Percentiles rank a stretch among this genome's conserved stretches.
phyloP scores from a whole-genome alignment of 2,329 filamentous ascomycete genomes.

The Paecilomyces dactylethromorphus region DNA sequence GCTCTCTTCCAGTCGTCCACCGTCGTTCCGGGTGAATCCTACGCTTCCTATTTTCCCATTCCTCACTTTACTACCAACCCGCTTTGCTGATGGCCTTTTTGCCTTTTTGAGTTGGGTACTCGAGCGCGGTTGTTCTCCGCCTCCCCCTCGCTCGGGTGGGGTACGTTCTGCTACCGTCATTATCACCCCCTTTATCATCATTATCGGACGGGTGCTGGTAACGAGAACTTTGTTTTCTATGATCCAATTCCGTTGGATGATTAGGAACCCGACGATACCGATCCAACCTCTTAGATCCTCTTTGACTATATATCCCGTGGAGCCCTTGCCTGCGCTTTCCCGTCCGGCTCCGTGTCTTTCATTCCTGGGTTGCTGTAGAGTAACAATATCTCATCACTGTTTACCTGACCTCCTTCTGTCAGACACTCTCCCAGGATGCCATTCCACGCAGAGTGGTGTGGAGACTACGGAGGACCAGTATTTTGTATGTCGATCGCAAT shows the following conservation, averaged over 20 bases:
- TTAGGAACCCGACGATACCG: background rate
- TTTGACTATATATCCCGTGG: background rate
- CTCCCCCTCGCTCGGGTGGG: background rate
- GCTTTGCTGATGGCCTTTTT: too few relatives aligned
- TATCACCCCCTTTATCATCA: background rate
- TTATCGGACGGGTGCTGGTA: background rate
- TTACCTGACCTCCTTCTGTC: background rate
- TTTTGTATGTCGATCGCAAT: background rate
- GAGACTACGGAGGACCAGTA: background rate
- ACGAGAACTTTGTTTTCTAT: background rate
- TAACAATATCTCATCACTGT: background rate
- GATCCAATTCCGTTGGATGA: background rate
- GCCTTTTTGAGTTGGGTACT: background rate
- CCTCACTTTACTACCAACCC: too few relatives aligned
- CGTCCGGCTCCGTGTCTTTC: background rate
- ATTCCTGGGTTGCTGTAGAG: background rate
- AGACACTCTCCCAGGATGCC: background rate
- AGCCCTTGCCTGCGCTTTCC: background rate
- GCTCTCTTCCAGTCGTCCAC: too few relatives aligned
- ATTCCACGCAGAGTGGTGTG: background rate
- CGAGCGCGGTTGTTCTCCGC: background rate
- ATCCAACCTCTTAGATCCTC: background rate
- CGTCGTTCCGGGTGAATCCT: too few relatives aligned
- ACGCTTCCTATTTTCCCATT: too few relatives aligned
- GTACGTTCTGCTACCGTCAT: constrained; percentile 1